Conservation (phyloP, 2,329 filamentous ascomycete species). For the Colletotrichum paranaense region DNA sequence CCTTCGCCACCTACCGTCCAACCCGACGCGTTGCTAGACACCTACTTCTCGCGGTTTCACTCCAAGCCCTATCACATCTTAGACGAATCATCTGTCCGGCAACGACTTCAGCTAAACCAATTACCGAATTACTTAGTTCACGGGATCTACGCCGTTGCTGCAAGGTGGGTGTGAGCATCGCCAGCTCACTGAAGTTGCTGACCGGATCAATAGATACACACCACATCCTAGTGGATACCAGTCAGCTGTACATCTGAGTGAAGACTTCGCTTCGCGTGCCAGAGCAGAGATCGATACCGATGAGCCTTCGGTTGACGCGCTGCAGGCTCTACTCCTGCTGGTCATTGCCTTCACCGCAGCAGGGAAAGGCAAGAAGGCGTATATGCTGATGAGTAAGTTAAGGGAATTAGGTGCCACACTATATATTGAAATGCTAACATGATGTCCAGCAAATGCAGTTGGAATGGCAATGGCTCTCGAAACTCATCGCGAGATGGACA, state of each 20-base stretch:
- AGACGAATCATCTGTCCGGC: constrained; percentile 80
- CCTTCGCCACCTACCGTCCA: constrained; percentile 58
- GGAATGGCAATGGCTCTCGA: constrained; percentile 88
- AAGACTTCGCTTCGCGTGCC: constrained; percentile 78
- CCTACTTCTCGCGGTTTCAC: constrained; percentile 83
- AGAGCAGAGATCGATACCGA: constrained; percentile 80
- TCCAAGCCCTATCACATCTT: constrained; percentile 86
- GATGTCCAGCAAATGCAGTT: constrained; percentile 72
- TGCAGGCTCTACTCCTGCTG: constrained; percentile 82
- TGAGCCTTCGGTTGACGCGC: constrained; percentile 81
- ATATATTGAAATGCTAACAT: constrained; percentile 19
- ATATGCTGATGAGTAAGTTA: constrained; percentile 81
- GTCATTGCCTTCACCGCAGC: constrained; percentile 80
- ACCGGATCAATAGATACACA: constrained; percentile 68
- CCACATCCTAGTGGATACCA: constrained; percentile 75
- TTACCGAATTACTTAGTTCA: constrained; percentile 66
- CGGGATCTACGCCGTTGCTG: constrained; percentile 71
- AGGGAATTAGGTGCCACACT: neutral
- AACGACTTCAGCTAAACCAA: constrained; percentile 76
- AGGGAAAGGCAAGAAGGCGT: constrained; percentile 85
- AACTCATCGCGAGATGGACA: constrained; percentile 80
- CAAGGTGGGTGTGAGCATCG: constrained; percentile 59
- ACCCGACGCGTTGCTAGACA: constrained; percentile 76
- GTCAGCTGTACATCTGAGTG: constrained; percentile 74
- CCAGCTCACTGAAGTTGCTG: constrained; percentile 27